Base-by-base conservation (phyloP, 768 basidiomycete species). In the Floccularia luteovirens region DNA sequence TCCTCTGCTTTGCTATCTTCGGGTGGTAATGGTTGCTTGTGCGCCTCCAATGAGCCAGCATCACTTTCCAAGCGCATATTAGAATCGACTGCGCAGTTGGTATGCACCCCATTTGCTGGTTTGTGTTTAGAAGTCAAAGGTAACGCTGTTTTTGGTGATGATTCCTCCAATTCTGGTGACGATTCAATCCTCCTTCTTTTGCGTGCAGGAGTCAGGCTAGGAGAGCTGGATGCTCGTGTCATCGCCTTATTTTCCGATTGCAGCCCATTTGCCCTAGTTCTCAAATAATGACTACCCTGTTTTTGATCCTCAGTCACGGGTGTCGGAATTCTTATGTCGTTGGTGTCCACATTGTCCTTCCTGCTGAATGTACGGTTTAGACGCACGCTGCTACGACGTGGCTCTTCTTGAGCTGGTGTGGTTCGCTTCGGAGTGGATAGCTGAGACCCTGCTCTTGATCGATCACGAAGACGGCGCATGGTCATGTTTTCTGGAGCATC, bases 171-270 rank as follows among this genome's bases (percentile, higher is more conserved):
- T 41, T 62, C 67, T 12, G 67, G 58, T 1, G 64, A 61, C 24
- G 62, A 64, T 38, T 67, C 65, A 4, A 69, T 52, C 45, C 66
- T 63, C 50, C 64, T 58, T 31, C 73, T 67, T 55, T 77, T 77
- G 43, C 64, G 61, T 31, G 63, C 54, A 4, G 63, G 49, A 21
- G 47, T 5, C 23, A 52, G 24, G 41, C 46, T 51, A 22, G 55
- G 39, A 3, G 50, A 10, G 17, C 10, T 8, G 13, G 36, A 13
- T 22, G 36, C 24, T 27, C 30, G 27, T 11, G 14, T 39, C 17
- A 51, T 39, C 24, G 39, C 41, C 42, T 43, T 50, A 24, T 42
- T 44, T 43, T 48, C 51, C 19, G 34, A 38, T 31, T 41, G 47
- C 21, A 21, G 17, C 14, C 52, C 53, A 39, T 45, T 44, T n/a